These are phyloP conservation scores for Trametes hirsuta DNA, from an alignment of 1,284 basidiomycete genomes.

Conservation along the genomic window DNA sequence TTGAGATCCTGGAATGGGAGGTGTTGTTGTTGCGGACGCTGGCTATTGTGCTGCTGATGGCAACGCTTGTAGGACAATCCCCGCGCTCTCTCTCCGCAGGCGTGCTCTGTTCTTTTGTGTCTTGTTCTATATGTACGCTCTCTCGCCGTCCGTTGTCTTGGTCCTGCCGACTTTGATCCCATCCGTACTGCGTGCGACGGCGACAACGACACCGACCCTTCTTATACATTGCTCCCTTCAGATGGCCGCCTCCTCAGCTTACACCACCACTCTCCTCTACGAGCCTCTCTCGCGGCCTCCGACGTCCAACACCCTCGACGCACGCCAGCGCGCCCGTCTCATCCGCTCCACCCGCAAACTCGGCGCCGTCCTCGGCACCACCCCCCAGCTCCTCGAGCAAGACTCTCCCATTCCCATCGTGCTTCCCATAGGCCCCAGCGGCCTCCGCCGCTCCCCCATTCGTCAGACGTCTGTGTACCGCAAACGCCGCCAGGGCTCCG, in stretches of 20 bases:
- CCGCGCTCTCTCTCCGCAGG: not conserved
- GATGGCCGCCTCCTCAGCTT: not conserved
- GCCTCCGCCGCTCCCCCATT: slow-evolving; percentile 21
- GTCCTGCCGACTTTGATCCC: not conserved
- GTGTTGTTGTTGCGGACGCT: not conserved
- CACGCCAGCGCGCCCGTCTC: slow-evolving; percentile 53
- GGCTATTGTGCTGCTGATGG: not conserved
- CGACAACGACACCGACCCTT: not conserved
- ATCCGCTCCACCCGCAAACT: slow-evolving; percentile 64
- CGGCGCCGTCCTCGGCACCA: slow-evolving; percentile 56
- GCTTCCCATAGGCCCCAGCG: slow-evolving; percentile 28
- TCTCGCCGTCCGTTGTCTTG: not conserved
- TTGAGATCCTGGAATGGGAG: not conserved
- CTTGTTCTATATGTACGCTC: not conserved
- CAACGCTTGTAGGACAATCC: not conserved
- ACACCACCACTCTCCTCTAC: not conserved
- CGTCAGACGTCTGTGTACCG: slow-evolving; percentile 25
- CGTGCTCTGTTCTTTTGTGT: not conserved
- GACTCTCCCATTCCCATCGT: slow-evolving; percentile 25
- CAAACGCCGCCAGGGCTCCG: slow-evolving; percentile 36
- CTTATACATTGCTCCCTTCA: not conserved
- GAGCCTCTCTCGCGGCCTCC: slow-evolving; percentile 33
- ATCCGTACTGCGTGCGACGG: not conserved
- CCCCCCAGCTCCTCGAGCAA: slow-evolving; percentile 53
- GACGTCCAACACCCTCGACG: slow-evolving; percentile 52